Base-by-base conservation (phyloP, 495 filamentous ascomycete species). In the Aspergillus hancockii region DNA sequence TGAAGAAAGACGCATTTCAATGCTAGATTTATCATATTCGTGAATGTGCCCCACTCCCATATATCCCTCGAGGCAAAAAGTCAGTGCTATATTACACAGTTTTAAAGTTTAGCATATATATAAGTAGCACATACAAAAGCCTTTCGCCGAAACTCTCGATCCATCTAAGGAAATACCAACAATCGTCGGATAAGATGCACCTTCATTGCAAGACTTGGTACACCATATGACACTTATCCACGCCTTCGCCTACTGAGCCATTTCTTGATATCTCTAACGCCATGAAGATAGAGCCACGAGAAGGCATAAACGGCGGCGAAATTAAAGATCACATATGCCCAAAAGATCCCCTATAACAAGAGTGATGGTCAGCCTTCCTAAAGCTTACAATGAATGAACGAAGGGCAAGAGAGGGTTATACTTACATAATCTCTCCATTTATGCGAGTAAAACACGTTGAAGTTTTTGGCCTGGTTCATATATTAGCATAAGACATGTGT, bases 401-500 rank as follows among this genome's bases (percentile, higher is more conserved):
- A 32, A 21, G 12, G 31, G 18, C 43, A 28, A 43, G 34, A 31
- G 49, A 7, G 58, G 12, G 46, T 31, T 25, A 67, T 59, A 70
- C 85, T 74, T 45, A 78, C 86, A 57, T 83, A 85, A 64, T 87
- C 71, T 32, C 83, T 73, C 88, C 87, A 90, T 51, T 85, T 85
- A 57, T 87, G 65, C 2, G 63, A 71, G 52, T 83, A 85, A 18
- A 63, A 78, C 10, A 82, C 64, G 54, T 82, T 80, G 63, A 84
- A 81, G 22, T 72, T 65, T 13, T 54, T 66, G 38, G 67, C 78
- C 83, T 66, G 67, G 57, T 25, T 69, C 2, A 22, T 12, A 10
- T 21, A 47, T 47, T 47, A 47, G 43, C 16, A 2, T 8, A 19
- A 19, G 45, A 25, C 8, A 28, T 19, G n/a, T 21, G 7, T 28